Conservation (phyloP, 2,329 filamentous ascomycete genomes). For the Neofusicoccum parvum region DNA sequence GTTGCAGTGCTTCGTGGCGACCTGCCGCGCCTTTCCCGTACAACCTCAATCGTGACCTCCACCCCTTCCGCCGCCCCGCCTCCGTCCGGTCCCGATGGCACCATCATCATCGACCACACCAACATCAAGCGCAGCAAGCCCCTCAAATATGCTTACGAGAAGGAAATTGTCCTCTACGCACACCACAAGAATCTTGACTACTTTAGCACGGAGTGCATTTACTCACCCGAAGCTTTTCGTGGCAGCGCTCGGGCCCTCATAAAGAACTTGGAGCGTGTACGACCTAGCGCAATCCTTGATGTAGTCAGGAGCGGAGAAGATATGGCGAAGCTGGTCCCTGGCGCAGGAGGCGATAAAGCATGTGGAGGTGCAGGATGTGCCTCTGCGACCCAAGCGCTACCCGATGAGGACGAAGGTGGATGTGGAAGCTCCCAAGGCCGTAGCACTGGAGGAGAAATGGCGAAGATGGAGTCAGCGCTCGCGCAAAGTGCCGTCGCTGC, state of each 20-base stretch:
- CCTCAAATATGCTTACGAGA: slow-evolving; percentile 97
- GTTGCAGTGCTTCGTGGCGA: slow-evolving; percentile 74
- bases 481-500: slow-evolving; percentile 61
- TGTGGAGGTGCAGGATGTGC: slow-evolving; percentile 33
- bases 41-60: slow-evolving; percentile 81
- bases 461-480: slow-evolving; percentile 75
- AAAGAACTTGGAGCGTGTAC: slow-evolving; percentile 90
- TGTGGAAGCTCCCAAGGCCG: slow-evolving; percentile 74
- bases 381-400: slow-evolving; percentile 42
- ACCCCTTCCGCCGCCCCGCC: slow-evolving; percentile 53
- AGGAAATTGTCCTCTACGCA: slow-evolving; percentile 97
- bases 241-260: slow-evolving; percentile 89
- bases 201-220: slow-evolving; percentile 98
- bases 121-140: slow-evolving; percentile 96
- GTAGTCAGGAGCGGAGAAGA: slow-evolving; percentile 95
- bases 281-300: slow-evolving; percentile 91
- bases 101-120: slow-evolving; percentile 47
- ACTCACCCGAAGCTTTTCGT: slow-evolving; percentile 94
- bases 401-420: slow-evolving; percentile 66
- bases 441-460: slow-evolving; percentile 75
- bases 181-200: slow-evolving; percentile 97
- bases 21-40: slow-evolving; percentile 80
- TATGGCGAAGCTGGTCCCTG: slow-evolving; percentile 84
- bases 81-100: slow-evolving; percentile 42
- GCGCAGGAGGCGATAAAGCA: slow-evolving; percentile 47